phyloP scores from a whole-genome alignment of 2,329 filamentous ascomycete species.

The Colletotrichum liaoningense region DNA sequence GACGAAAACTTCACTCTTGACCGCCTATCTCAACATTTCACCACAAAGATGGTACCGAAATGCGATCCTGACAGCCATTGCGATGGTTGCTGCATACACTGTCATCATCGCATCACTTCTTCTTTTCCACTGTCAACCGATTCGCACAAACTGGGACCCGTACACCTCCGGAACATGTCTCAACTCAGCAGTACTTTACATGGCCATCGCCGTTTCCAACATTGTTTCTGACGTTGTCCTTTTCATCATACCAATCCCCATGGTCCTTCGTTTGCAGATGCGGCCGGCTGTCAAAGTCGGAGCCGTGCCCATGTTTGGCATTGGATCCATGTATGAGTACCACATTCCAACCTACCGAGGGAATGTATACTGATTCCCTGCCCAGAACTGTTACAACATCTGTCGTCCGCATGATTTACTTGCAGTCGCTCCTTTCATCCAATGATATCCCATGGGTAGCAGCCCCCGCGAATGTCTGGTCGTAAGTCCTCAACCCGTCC shows the following conservation, averaged over 20 bases:
- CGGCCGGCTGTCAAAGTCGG: constrained; percentile 58
- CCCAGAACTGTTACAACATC: constrained; percentile 45
- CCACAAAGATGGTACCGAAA: constrained; percentile 44
- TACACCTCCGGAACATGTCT: constrained; percentile 49
- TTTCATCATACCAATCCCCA: constrained; percentile 56
- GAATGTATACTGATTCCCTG: neutral
- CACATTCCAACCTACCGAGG: neutral
- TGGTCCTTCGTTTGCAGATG: constrained; percentile 55
- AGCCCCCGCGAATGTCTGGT: constrained; percentile 37
- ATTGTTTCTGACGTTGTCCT: constrained; percentile 59
- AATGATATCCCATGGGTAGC: constrained; percentile 32
- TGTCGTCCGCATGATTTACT: constrained; percentile 35
- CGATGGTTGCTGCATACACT: constrained; percentile 44
- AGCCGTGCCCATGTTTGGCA: constrained; percentile 54
- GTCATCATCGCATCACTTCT: constrained; percentile 38
- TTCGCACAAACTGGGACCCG: constrained; percentile 38
- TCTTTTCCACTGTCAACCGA: constrained; percentile 38
- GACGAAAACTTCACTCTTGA: constrained; percentile 49
- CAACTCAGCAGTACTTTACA: constrained; percentile 56
- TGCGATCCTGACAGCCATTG: constrained; percentile 41
- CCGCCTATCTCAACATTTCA: constrained; percentile 49
- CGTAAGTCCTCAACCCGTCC: constrained; percentile 6
- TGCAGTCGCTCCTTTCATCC: constrained; percentile 34
- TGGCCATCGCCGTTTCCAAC: constrained; percentile 58
- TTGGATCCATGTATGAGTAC: constrained; percentile 47